Base-by-base conservation (phyloP, 2,329 filamentous ascomycete genomes). In the Sclerotinia borealis region DNA sequence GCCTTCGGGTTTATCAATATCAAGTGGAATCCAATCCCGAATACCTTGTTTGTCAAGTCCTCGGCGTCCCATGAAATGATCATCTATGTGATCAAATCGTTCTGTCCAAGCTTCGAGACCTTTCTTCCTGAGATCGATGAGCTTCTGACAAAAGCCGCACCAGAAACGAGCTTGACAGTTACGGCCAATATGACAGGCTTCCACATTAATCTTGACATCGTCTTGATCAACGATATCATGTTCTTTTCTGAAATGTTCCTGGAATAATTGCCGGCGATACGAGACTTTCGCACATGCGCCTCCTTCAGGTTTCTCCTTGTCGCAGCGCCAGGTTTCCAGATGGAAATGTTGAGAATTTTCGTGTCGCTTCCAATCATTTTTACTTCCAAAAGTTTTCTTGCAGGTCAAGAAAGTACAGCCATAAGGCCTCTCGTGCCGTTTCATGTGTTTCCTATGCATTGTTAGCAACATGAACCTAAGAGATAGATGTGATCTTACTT, bases 321-420 rank as follows among this genome's bases (percentile, higher is more conserved):
- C 79, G 72, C 92, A 96, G 36, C 83, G 84, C 86, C 90, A 96
- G 54, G 82, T 81, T 71, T 92, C 88, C 7, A 83, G 75, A 64
- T 89, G 84, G 65, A 84, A 85, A 73, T 96, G 92, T 71, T 93
- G 89, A 19, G 84, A 86, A 68, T 86, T 89, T 72, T 97, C 93
- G 71, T 97, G 93, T 1, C 93, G 85, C 73, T 96, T 96, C 93
- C 86, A 97, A 75, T 97, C 93, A 64, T 92, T 93, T 73, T 96
- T 96, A 75, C 90, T 93, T n/a, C 93, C 93, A 69, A 96, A 96
- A 0, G 74, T 79, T 72, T 91, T 92, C 55, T 77, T 75, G 71
- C 93, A 96, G 36, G 78, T 76, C 10, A 79, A 76, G 67, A 87
- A 90, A 0, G 92, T 96, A 75, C 93, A 97, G 15, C 86, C 87